Evolutionary conservation across 2,329 filamentous ascomycete species (phyloP), one percentile per base, ranked within the genome.

Genomic region (Penicillium occitanis): DNA sequence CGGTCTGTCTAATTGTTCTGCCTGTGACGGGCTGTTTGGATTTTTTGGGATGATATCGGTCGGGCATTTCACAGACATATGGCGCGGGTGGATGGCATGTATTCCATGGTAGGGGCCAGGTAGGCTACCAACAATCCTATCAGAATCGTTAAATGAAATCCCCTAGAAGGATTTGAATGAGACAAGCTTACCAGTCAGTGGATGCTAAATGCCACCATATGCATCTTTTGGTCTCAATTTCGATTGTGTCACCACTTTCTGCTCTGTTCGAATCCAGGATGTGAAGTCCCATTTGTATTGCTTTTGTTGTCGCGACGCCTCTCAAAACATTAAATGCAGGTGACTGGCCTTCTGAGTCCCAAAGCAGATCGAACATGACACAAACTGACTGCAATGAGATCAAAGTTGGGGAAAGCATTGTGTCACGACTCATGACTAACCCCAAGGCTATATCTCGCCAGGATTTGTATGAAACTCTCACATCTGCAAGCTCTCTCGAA

Each of bases 321-420:
- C 33, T 44, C 10, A 44, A 35, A 28, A 44, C n/a, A 44, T 44
- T n/a, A 37, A 60, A 46, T 60, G 33, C 14, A 8, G 11, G n/a
- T 1, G 57, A 60, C 30, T 46, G 57, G 10, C 57, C 57, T 60
- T 60, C 57, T 14, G 57, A 60, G 40, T 60, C 57, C 57, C 57
- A 60, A 14, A 30, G 4, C 0, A 60, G 14, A 17, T 44, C 19
- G 19, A 60, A 25, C 35, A 60, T 60, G 19, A 60, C 44, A 30
- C 35, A 60, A 28, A 60, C 25, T 4, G 57, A 44, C 57, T 46
- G 57, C 30, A 60, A 25, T 25, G 37, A 60, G 10, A 46, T 42
- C 5, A 60, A 22, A 46, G 57, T 25, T 22, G 44, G 25, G 19
- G 57, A 60, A 46, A 33, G 11, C 35, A 60, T 46, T 30, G 37